Evolutionary conservation across 306 rosid species (phyloP).

Genomic region (Prunus armeniaca): DNA sequence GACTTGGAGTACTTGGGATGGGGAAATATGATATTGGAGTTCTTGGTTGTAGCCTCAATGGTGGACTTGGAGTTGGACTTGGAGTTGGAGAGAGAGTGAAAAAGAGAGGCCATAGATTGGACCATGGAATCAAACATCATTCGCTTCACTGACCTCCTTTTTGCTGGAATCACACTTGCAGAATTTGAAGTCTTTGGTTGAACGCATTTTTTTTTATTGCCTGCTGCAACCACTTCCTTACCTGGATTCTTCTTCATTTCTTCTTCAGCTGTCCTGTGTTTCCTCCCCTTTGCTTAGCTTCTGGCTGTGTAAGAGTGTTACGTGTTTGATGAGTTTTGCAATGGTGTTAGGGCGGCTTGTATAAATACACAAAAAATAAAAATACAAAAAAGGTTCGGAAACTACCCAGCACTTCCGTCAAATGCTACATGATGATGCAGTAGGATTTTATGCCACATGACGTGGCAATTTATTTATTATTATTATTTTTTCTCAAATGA

Average conservation of each 20-base stretch:
- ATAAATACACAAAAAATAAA: slow-evolving; percentile 3
- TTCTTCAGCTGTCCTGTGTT: too few species aligned
- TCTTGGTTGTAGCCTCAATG: not conserved
- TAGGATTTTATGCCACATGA: too few species aligned
- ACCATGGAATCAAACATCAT: slow-evolving; percentile 2
- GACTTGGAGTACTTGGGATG: too few species aligned
- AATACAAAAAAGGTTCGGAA: too few species aligned
- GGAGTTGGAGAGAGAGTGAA: not conserved
- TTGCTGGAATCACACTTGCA: slow-evolving; percentile 9
- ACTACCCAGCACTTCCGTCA: too few species aligned
- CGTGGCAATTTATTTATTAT: too few species aligned
- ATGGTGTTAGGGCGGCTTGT: not conserved
- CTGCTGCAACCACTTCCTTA: not conserved
- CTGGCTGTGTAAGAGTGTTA: too few species aligned
- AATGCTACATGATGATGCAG: too few species aligned
- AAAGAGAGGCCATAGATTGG: not conserved
- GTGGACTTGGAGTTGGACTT: not conserved
- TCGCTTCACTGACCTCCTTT: slow-evolving; percentile 13
- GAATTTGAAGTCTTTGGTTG: not conserved
- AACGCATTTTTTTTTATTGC: not conserved
- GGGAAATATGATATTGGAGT: not conserved
- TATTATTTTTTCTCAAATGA: too few species aligned
- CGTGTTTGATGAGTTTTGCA: too few species aligned
- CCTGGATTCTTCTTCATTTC: not conserved
- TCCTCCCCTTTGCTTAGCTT: not conserved